Base-by-base conservation (phyloP, 805 yeast genomes). In the Kazachstania viticola region DNA sequence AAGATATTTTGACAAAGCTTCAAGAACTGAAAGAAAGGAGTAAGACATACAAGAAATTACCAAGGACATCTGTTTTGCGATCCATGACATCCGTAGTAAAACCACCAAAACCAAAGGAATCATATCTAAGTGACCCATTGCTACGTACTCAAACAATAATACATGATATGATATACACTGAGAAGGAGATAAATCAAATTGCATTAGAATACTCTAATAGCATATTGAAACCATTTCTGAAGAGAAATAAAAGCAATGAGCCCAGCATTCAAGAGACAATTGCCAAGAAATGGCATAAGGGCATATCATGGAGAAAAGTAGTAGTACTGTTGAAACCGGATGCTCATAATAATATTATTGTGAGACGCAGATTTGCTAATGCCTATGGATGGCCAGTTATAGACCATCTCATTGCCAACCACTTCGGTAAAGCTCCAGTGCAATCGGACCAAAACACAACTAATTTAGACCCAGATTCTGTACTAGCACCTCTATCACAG, bases 331-430 rank as follows among this genome's bases (percentile, higher is more conserved):
- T 91, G 40, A 71, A 75, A 41, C 95, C 96, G 0, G 98, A 88
- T 54, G 95, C 98, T 0, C 98, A 88, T 50, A 88, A 88, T 48
- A 88, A 85, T 48, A 85, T 91, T 18, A 67, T 83, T 17, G 97
- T 88, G 1, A 64, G 98, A 40, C 66, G 98, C 42, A 61, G 82
- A 39, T 91, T 82, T 62, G 78, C 93, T 5, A 81, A 81, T 58
- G 91, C 88, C 0, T 80, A 74, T 54, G 93, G 94, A 1, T 81
- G 94, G 94, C 74, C 72, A 1, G 82, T 79, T 0, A 60, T 80
- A 29, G 85, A 79, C 37, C 91, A 50, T 34, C 48, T 81, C 38
- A 69, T 76, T 2, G 60, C 63, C 11, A 64, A 67, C 30, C 91
- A 81, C 58, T 81, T 81, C 51, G 25, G 31, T n/a, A n/a, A n/a